Evolutionary conservation across 345 rosid species (phyloP).

Genomic region (Adansonia digitata): DNA sequence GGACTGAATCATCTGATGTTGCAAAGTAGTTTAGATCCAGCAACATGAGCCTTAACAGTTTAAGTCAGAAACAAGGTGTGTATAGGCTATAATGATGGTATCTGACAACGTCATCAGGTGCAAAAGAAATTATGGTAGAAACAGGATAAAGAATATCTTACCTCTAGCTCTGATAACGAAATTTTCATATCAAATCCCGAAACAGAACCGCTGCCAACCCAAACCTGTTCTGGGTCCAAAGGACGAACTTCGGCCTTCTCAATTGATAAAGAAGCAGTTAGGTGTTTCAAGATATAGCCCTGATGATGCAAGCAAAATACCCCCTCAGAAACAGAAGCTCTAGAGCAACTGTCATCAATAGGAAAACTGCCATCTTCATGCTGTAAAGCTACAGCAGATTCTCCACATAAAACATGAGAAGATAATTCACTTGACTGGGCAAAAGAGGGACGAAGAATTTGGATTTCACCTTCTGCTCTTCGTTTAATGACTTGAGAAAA

Average conservation of each 20-base stretch:
- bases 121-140: not conserved
- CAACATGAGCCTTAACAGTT: constrained; percentile 11
- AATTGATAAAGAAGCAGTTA: constrained; percentile 44
- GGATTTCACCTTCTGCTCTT: constrained; percentile 37
- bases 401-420: constrained; percentile 31
- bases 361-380: constrained; percentile 31
- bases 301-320: constrained; percentile 33
- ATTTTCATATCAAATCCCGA: constrained; percentile 65
- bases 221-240: constrained; percentile 37
- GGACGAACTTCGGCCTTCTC: constrained; percentile 37
- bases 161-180: constrained; percentile 73
- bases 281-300: constrained; percentile 59
- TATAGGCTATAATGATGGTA: not conserved
- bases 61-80: not conserved
- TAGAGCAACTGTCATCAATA: constrained; percentile 36
- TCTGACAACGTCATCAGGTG: not conserved
- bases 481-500: constrained; percentile 53
- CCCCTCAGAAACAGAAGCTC: constrained; percentile 23
- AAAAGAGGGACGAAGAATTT: constrained; percentile 55
- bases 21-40: constrained; percentile 21
- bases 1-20: constrained; percentile 61
- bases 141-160: constrained; percentile 21
- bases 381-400: constrained; percentile 29
- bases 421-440: constrained; percentile 34
- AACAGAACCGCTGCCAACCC: constrained; percentile 67